Conservation (phyloP, 176 grass and related monocot species). For the Echinochloa phyllopogon region DNA sequence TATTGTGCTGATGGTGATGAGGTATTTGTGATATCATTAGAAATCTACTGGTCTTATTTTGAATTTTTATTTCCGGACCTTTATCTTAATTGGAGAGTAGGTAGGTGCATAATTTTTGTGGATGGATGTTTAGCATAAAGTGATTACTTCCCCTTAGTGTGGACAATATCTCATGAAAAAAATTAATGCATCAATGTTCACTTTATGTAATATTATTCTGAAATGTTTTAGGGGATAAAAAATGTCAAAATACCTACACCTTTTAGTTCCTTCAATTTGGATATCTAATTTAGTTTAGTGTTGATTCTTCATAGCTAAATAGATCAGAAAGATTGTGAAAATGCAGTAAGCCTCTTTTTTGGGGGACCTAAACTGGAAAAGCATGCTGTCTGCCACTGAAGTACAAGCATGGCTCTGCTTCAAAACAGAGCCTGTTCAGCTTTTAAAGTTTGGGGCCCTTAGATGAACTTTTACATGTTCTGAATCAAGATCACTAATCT, state of each 20-base stretch:
- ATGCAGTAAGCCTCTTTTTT: not conserved
- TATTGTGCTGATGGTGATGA: slow-evolving; percentile 96
- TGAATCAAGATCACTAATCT: slow-evolving; percentile 47
- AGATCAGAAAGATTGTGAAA: not conserved
- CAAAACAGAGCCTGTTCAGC: not conserved
- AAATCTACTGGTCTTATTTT: slow-evolving; percentile 22
- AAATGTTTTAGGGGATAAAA: not conserved
- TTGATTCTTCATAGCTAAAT: not conserved
- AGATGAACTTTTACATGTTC: slow-evolving; percentile 22
- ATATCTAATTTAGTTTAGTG: slow-evolving; percentile 6
- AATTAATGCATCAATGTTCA: not conserved
- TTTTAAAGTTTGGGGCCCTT: slow-evolving; percentile 39
- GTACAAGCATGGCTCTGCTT: slow-evolving; percentile 30
- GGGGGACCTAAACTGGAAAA: not conserved
- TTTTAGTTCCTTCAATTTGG: not conserved
- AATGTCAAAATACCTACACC: not conserved
- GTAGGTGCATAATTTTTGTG: not conserved
- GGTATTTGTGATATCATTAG: slow-evolving; percentile 55
- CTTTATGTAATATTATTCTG: not conserved
- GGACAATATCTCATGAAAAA: not conserved
- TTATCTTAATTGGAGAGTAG: slow-evolving; percentile 17
- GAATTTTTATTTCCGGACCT: not conserved
- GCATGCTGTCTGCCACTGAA: not conserved
- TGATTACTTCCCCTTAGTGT: not conserved
- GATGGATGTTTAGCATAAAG: not conserved